Evolutionary conservation across 441 rosid genomes (phyloP).

Genomic region (Jatropha multifida): DNA sequence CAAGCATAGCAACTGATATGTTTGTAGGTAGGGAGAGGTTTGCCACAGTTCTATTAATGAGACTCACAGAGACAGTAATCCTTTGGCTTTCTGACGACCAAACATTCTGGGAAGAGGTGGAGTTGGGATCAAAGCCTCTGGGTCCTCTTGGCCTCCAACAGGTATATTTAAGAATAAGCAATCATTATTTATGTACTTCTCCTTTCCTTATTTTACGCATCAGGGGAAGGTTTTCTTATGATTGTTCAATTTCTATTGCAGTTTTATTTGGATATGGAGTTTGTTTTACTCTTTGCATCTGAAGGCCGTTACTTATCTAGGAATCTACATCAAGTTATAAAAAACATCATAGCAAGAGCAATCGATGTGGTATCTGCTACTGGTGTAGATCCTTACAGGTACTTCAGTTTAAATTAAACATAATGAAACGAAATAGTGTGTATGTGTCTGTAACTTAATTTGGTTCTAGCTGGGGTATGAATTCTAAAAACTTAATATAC

Average conservation of each 20-base stretch:
- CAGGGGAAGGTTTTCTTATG: background rate
- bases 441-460: no score
- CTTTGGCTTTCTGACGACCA: conserved; percentile 94
- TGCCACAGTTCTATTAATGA: conserved; percentile 79
- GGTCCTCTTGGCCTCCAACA: conserved; percentile 88
- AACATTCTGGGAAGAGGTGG: conserved; percentile 87
- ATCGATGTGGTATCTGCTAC: conserved; percentile 68
- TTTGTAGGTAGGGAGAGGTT: conserved; percentile 91
- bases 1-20: conserved; percentile 66
- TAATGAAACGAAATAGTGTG: no score
- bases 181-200: background rate
- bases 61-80: conserved; percentile 87
- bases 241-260: conserved; percentile 32
- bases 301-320: conserved; percentile 90
- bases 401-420: conserved; percentile 4
- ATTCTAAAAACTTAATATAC: no score
- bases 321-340: conserved; percentile 80
- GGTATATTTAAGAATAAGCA: conserved; percentile 28
- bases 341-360: conserved; percentile 77
- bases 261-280: conserved; percentile 95
- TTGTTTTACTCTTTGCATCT: conserved; percentile 79
- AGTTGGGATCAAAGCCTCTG: conserved; percentile 69
- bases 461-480: no score
- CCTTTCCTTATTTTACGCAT: background rate
- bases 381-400: conserved; percentile 81